Evolutionary conservation across 257 asterid species (phyloP).

Genomic region (Dorcoceras hygrometricum): DNA sequence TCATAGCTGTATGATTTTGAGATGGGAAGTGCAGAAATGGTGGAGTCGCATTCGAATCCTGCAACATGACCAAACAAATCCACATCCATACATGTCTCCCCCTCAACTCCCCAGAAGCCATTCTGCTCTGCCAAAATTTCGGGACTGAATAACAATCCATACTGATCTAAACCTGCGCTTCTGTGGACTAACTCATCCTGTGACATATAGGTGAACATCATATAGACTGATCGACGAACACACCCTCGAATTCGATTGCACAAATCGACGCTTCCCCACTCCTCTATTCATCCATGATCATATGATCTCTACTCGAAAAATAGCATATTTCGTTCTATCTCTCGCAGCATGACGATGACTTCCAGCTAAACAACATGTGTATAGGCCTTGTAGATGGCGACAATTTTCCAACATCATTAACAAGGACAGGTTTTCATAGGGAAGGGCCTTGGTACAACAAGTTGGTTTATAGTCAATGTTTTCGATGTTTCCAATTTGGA

Average conservation of each 20-base stretch:
- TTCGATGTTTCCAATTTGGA: not conserved
- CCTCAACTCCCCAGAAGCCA: slow-evolving; percentile 22
- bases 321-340: too few species aligned
- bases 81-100: slow-evolving; percentile 16
- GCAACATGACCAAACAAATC: slow-evolving; percentile 21
- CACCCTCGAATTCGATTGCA: not conserved
- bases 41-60: not conserved
- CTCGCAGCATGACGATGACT: not conserved
- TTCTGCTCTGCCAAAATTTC: slow-evolving; percentile 21
- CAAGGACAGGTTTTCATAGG: not conserved
- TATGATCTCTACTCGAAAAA: not conserved
- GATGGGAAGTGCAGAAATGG: not conserved
- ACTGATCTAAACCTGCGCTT: slow-evolving; percentile 17
- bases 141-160: not conserved
- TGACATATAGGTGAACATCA: slow-evolving; percentile 16
- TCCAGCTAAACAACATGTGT: not conserved
- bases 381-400: not conserved
- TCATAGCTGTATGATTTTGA: slow-evolving; percentile 17
- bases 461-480: not conserved
- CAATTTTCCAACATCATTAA: not conserved
- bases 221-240: not conserved
- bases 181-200: slow-evolving; percentile 14
- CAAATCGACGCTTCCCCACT: too few species aligned
- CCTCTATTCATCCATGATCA: not conserved
- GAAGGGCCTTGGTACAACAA: not conserved